A percentile compares a stretch with the other conserved stretches of the same genome.
These are phyloP conservation scores for Chrysanthemum seticuspe DNA, from an alignment of 129 eudicot species.

Conservation along the genomic window DNA sequence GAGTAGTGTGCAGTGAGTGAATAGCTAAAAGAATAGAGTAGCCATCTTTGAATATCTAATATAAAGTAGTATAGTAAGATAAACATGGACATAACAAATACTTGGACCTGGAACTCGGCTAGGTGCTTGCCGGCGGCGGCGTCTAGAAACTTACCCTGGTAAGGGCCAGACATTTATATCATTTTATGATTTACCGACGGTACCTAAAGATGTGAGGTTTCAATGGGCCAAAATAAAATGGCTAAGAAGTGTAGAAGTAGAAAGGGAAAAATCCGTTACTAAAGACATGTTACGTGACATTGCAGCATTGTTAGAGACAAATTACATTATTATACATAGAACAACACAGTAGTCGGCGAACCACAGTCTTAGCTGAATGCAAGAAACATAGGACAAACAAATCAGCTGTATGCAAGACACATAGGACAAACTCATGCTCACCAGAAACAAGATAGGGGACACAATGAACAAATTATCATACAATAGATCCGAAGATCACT, in stretches of 20 bases:
- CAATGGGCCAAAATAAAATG: not conserved
- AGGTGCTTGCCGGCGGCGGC: too few species aligned
- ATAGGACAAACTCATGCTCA: not conserved
- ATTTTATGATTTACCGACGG: too few species aligned
- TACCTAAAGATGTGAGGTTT: too few species aligned
- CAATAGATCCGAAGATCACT: not conserved
- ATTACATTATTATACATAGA: slow-evolving; percentile 2
- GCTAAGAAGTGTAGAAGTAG: not conserved
- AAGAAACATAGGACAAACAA: too few species aligned
- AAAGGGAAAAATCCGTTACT: not conserved
- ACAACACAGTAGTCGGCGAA: not conserved
- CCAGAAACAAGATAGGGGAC: not conserved
- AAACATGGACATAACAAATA: too few species aligned
- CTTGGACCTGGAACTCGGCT: too few species aligned
- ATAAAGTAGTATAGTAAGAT: too few species aligned
- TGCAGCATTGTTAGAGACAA: not conserved
- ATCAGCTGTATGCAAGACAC: not conserved
- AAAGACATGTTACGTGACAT: slow-evolving; percentile 3
- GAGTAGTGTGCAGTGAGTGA: too few species aligned
- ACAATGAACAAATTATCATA: not conserved
- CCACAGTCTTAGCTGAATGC: not conserved
- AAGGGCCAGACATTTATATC: too few species aligned
- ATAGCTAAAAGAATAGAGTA: too few species aligned
- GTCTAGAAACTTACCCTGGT: too few species aligned
- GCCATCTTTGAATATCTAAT: too few species aligned